Evolutionary conservation across 192 early-diverging fungal species (phyloP), one percentile per base, ranked within the genome.

Genomic region (Podila verticillata): DNA sequence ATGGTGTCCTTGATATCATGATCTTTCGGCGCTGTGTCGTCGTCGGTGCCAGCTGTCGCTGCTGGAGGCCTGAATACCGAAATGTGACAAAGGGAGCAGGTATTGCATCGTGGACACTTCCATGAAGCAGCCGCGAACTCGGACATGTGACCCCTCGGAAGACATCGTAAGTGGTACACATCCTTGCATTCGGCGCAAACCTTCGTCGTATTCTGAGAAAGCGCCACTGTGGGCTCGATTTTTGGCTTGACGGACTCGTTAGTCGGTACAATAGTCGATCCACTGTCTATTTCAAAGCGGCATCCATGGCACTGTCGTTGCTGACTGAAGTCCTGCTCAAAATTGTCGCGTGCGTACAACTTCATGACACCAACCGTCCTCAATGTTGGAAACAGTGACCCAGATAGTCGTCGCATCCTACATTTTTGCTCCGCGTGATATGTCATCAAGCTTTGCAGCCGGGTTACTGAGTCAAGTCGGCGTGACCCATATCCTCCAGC

Each of bases 81-180:
- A n/a, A 35, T 62, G 26, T 66, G 48, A 39, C 80, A 82, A 15
- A 39, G 17, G 26, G 19, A 22, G 24, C 72, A 82, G 49, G 54
- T 26, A 3, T 29, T 70, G 34, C 72, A 82, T 29, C 68, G 49
- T 4, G 80, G 72, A 31, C 80, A 82, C 1, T n/a, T 30, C 72
- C 72, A 73, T 2, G 65, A n/a, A 7, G 66, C 54, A 15, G 51
- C 58, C 44, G 26, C 20, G 17, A 24, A n/a, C 17, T 51, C 36
- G 20, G 36, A 32, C 20, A 57, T 0, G 17, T 32, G 39, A 2
- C 8, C 51, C 2, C 10, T 26, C 4, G 66, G 65, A 5, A 66
- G 64, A 70, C 89, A 91, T 22, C 82, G 80, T 4, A 36, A 48
- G 60, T 89, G 89, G 63, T 83, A 88, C 9, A 26, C n/a, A 36